Percentiles rank a stretch among this genome's conserved stretches.
Conservation (phyloP, 805 yeast species). For the Sporopachydermia lactativora region DNA sequence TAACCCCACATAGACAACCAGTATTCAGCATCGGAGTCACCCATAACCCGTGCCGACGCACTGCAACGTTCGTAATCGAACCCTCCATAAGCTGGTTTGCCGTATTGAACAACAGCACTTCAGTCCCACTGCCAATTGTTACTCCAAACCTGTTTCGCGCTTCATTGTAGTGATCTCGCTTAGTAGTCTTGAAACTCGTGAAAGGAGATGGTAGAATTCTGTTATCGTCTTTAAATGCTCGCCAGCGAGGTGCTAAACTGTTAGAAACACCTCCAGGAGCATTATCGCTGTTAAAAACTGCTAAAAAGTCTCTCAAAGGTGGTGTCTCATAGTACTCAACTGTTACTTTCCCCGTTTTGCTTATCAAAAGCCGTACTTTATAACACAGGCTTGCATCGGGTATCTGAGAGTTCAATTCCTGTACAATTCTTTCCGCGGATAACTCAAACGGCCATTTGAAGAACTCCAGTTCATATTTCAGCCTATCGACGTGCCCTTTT, state of each 20-base stretch:
- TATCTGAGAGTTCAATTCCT: slow-evolving; percentile 26
- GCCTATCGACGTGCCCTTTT: slow-evolving; percentile 47
- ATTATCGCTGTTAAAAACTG: slow-evolving; percentile 13
- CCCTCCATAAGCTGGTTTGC: slow-evolving; percentile 62
- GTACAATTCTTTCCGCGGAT: slow-evolving; percentile 27
- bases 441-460: slow-evolving; percentile 37
- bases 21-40: slow-evolving; percentile 63
- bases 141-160: slow-evolving; percentile 40
- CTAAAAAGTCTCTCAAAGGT: slow-evolving; percentile 14
- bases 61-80: slow-evolving; percentile 67
- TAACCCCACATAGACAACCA: slow-evolving; percentile 82
- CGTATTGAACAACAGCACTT: slow-evolving; percentile 57
- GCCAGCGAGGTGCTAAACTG: slow-evolving; percentile 35
- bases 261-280: slow-evolving; percentile 10
- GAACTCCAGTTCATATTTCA: slow-evolving; percentile 36
- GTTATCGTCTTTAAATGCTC: slow-evolving; percentile 44
- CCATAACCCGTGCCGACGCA: slow-evolving; percentile 44
- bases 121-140: slow-evolving; percentile 25
- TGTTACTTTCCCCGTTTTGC: slow-evolving; percentile 22
- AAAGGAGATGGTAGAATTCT: slow-evolving; percentile 50
- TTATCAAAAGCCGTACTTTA: slow-evolving; percentile 34
- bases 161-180: slow-evolving; percentile 43
- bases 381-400: slow-evolving; percentile 19
- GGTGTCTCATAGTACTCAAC: slow-evolving; percentile 23
- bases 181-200: slow-evolving; percentile 81